Base-by-base conservation (phyloP, 2,329 filamentous ascomycete species). In the Venturia oleaginea region DNA sequence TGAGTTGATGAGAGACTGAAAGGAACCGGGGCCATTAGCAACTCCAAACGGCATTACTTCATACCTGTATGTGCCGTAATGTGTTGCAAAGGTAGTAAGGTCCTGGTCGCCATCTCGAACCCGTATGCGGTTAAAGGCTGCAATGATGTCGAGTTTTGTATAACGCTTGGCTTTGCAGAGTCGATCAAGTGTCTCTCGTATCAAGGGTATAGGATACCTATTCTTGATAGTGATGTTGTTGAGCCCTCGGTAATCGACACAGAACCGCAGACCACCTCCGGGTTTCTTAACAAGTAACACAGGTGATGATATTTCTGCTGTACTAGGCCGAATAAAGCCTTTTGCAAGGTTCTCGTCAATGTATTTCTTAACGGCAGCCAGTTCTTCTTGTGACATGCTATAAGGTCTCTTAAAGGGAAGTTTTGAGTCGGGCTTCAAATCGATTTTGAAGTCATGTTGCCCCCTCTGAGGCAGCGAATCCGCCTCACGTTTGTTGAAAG, bases 1-100 rank as follows among this genome's bases (percentile, higher is more conserved):
- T 30, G 64, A 54, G 46, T 75, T 74, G 19, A 73, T 70, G 48
- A 65, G 66, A 51, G 27, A 57, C 67, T 70, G 57, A 38, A 68
- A 68, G 4, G 67, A 67, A 11, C 46, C 62, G 34, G 60, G 67
- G 4, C 55, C 43, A 40, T 68, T 68, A 19, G 24, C 27, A 6
- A 70, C 37, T 5, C 69, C 46, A 64, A 70, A 70, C 0, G 67
- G 69, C 6, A 65, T 67, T n/a, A 78, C 69, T 42, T 71, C 46
- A 43, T 71, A 78, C 65, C 78, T 60, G 63, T 68, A 78, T 2
- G 68, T 64, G 37, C 71, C 67, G 65, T 72, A 77, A 15, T 69
- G 63, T 1, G 68, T 76, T 24, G 63, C 22, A 65, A 77, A 78
- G 0, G 68, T 68, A 30, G 67, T 76, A 64, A 72, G 74, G 68